Base-by-base conservation (phyloP, 768 basidiomycete genomes). In the Boletus fagicola region DNA sequence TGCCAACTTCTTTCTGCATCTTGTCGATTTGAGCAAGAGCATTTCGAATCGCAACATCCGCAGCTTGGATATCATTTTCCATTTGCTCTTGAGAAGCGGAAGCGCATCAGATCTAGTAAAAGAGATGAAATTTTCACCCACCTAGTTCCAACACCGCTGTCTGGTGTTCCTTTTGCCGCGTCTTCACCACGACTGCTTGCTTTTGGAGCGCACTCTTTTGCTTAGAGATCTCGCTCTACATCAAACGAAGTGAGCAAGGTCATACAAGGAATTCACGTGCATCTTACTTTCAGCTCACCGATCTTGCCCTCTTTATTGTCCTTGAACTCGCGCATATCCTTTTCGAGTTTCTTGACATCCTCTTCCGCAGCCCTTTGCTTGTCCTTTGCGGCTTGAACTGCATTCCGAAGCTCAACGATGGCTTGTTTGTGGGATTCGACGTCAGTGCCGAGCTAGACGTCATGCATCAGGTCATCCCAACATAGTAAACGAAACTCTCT, bases 271-370 rank as follows among this genome's bases (percentile, higher is more conserved):
- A 28, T 47, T 9, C 6, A 33, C 42, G 26, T 47, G 20, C 46
- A 18, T 30, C 76, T 46, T 56, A 90, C 95, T 79, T 95, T 97
- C 61, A 98, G 83, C 69, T 98, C 90, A 18, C 88, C 89, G 53
- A 92, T 90, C 75, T 98, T 98, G 47, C 94, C 93, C 50, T 98
- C 97, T 71, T 97, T 97, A 77, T 99, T 95, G 74, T 95, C 89
- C 78, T 97, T 95, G 79, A 99, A 98, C 76, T 98, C 97, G 53
- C 84, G 84, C 94, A 99, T 98, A 70, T 99, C 97, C 65, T 88
- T 88, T 74, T 98, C 93, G 24, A 98, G 84, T 66, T 88, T 91
- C 75, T 86, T 86, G 70, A 84, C 83, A 57, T 98, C 94, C 0
- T 79, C 85, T 49, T 86, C 77, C 0, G 93, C 92, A 8, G 74